Conservation (phyloP, 352 stramenopile species). For the Phytophthora fragariaefolia region DNA sequence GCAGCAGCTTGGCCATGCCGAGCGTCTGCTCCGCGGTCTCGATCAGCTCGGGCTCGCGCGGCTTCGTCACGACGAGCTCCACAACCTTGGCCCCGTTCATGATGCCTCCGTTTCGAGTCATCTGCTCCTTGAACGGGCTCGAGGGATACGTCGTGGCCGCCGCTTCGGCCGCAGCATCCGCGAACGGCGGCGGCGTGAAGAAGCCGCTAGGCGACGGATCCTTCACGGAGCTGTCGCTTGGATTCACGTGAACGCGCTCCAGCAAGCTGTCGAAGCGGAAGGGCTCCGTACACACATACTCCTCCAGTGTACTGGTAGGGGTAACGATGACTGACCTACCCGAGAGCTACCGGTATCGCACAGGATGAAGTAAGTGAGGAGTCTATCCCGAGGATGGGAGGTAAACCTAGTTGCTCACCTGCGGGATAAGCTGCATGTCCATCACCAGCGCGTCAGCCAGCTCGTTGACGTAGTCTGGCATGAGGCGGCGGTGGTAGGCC, state of each 20-base stretch:
- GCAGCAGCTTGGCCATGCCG: slow-evolving; percentile 77
- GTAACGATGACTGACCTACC: slow-evolving; percentile 35
- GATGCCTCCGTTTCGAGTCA: slow-evolving; percentile 56
- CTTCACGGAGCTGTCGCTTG: slow-evolving; percentile 37
- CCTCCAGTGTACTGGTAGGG: slow-evolving; percentile 56
- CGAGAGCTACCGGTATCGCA: slow-evolving; percentile 22
- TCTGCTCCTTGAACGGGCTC: slow-evolving; percentile 63
- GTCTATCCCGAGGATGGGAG: slow-evolving; percentile 1
- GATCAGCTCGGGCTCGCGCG: slow-evolving; percentile 48
- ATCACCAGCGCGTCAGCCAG: slow-evolving; percentile 49
- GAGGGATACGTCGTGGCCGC: slow-evolving; percentile 23
- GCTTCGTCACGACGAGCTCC: slow-evolving; percentile 43
- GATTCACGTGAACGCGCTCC: slow-evolving; percentile 46
- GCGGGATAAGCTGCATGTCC: slow-evolving; percentile 54
- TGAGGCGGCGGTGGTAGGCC: slow-evolving; percentile 56
- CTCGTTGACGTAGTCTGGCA: slow-evolving; percentile 57
- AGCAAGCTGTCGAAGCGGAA: slow-evolving; percentile 60
- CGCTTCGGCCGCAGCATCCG: slow-evolving; percentile 20
- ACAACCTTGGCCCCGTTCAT: slow-evolving; percentile 52
- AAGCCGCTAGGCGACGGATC: slow-evolving; percentile 29
- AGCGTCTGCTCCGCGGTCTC: slow-evolving; percentile 77
- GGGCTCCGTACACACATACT: slow-evolving; percentile 57
- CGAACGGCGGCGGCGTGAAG: slow-evolving; percentile 27
- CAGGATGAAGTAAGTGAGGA: slow-evolving; percentile 8
- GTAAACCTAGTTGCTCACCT: slow-evolving; percentile 34